Evolutionary conservation across 768 basidiomycete species (phyloP).

Genomic region (Russula ochroleuca): DNA sequence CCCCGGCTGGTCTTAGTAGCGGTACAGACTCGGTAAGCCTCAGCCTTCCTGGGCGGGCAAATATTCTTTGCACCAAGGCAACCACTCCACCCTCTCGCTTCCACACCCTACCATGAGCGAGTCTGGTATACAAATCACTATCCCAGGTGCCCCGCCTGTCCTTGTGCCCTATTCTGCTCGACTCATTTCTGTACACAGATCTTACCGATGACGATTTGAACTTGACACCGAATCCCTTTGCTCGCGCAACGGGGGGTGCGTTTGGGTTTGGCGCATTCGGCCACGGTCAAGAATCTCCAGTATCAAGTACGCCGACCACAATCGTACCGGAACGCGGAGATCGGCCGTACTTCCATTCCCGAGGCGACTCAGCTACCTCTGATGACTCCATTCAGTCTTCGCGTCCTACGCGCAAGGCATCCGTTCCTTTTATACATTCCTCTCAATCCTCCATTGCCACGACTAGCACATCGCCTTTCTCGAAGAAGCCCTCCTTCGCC

Average conservation of each 20-base stretch:
- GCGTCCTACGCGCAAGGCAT: slow-evolving; percentile 39
- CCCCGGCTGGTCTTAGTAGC: not conserved
- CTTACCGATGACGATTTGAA: slow-evolving; percentile 72
- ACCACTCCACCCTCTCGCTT: not conserved
- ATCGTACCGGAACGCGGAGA: slow-evolving; percentile 44
- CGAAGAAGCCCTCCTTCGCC: slow-evolving; percentile 81
- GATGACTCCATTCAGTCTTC: slow-evolving; percentile 68
- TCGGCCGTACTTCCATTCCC: slow-evolving; percentile 64
- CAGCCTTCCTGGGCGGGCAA: not conserved
- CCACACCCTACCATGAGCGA: slow-evolving; percentile 31
- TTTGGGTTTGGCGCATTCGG: slow-evolving; percentile 32
- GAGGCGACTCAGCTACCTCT: slow-evolving; percentile 76
- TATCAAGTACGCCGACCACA: slow-evolving; percentile 48
- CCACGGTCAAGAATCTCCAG: slow-evolving; percentile 66
- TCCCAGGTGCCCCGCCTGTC: slow-evolving; percentile 37
- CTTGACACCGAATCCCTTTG: slow-evolving; percentile 64
- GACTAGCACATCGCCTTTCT: slow-evolving; percentile 47
- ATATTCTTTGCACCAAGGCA: slow-evolving; percentile 3
- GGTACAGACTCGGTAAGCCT: not conserved
- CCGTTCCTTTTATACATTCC: slow-evolving; percentile 62
- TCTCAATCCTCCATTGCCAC: slow-evolving; percentile 60
- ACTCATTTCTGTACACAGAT: slow-evolving; percentile 46
- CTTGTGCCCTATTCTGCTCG: slow-evolving; percentile 21
- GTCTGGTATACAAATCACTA: slow-evolving; percentile 45
- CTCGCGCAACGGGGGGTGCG: slow-evolving; percentile 44